phyloP scores from a whole-genome alignment of 306 rosid genomes.

The Pachyrhizus erosus region DNA sequence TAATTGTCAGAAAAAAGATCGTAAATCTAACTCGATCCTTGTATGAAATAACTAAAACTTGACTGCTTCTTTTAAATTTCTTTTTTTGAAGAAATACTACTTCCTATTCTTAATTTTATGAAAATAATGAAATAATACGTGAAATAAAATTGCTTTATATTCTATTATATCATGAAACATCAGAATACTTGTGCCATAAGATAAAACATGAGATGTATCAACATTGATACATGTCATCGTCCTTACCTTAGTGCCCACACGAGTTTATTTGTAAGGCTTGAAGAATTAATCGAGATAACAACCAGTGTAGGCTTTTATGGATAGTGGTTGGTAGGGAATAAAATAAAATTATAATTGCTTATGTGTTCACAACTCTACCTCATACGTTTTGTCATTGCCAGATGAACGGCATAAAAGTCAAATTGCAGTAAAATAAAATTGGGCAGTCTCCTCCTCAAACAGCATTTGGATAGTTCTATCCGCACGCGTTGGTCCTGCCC shows the following conservation, averaged over 20 bases:
- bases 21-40: too few species aligned
- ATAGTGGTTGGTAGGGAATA: not conserved
- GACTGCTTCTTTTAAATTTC: too few species aligned
- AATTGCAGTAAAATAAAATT: not conserved
- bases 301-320: not conserved
- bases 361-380: slow-evolving; percentile 14
- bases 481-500: not conserved
- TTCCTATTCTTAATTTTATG: too few species aligned
- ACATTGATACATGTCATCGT: not conserved
- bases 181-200: not conserved
- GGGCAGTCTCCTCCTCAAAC: not conserved
- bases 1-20: too few species aligned
- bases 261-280: not conserved
- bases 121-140: too few species aligned
- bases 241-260: not conserved
- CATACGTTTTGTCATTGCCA: not conserved
- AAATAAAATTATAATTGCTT: not conserved
- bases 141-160: not conserved
- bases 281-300: not conserved
- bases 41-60: too few species aligned
- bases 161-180: not conserved
- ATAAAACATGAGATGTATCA: not conserved
- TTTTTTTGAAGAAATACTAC: too few species aligned
- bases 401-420: slow-evolving; percentile 38
- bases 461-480: slow-evolving; percentile 1